A percentile compares a stretch with the other conserved stretches of the same genome.
Evolutionary conservation across 345 rosid species (phyloP).

Genomic region (Citrus mangshanensis): DNA sequence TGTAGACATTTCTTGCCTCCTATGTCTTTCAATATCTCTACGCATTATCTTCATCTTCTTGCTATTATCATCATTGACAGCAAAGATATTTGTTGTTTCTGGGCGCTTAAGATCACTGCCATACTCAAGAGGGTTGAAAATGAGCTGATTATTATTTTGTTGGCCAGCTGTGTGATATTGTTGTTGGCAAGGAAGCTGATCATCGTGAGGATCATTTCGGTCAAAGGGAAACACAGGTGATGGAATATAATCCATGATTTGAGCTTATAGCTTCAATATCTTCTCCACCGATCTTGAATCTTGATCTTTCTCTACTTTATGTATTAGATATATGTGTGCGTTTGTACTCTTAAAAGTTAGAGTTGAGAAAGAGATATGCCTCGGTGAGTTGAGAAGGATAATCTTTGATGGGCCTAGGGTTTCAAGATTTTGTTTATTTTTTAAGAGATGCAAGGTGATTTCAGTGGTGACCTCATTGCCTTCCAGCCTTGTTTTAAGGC

Average conservation of each 20-base stretch:
- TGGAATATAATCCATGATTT: slow-evolving; percentile 22
- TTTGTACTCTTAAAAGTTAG: no score
- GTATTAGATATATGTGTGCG: no score
- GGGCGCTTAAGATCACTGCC: not conserved
- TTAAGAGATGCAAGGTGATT: not conserved
- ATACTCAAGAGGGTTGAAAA: not conserved
- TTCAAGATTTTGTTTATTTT: slow-evolving; percentile 17
- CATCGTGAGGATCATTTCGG: slow-evolving; percentile 12
- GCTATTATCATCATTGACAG: not conserved
- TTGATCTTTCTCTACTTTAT: not conserved
- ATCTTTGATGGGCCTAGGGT: slow-evolving; percentile 23
- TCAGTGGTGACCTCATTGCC: not conserved
- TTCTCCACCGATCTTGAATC: not conserved
- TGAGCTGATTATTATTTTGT: not conserved
- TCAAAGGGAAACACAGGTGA: slow-evolving; percentile 19
- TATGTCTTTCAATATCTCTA: slow-evolving; percentile 37
- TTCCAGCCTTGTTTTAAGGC: not conserved
- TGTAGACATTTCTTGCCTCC: slow-evolving; percentile 46
- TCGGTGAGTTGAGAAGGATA: not conserved
- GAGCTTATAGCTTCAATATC: not conserved
- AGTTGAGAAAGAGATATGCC: not conserved
- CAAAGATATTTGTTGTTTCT: not conserved
- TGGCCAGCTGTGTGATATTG: not conserved
- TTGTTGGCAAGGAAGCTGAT: not conserved
- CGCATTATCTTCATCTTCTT: slow-evolving; percentile 32